Base-by-base conservation (phyloP, 768 basidiomycete species). In the Boletus sp. region DNA sequence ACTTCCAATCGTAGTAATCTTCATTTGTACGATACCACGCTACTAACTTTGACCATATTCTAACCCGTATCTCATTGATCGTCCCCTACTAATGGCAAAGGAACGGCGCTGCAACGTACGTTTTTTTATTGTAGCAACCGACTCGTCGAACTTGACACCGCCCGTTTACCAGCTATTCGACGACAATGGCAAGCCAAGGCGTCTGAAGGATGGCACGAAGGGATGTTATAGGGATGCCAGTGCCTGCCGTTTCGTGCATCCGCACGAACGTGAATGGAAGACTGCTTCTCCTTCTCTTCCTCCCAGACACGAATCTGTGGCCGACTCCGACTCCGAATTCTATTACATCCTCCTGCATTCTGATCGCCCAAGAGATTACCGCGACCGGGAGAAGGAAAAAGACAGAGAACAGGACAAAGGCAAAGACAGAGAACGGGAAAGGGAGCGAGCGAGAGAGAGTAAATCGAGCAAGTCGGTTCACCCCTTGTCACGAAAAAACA, bases 251-350 rank as follows among this genome's bases (percentile, higher is more conserved):
- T 73, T 71, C 32, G 73, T 49, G 14, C 71, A 72, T 29, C 76
- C 76, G 7, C 61, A 62, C 52, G 68, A 75, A 30, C 67, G 69
- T 2, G 59, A 59, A 15, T 77, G 76, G 76, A 44, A 52, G 50
- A 37, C 48, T n/a, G 76, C 76, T 1, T 48, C 50, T 4, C 29
- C 56, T 47, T 73, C 71, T 46, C 9, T 30, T 29, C 71, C 71
- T 36, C 73, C 71, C 11, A 64, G 17, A 45, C 30, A 3, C 18
- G 61, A 64, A 1, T 0, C 24, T 4, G 62, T 73, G 28, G 30
- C 14, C 10, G 73, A 73, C 59, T 52, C 53, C 3, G 60, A 68
- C 20, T 47, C 50, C 2, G 58, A 69, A 1, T 72, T 66, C 35
- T 61, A 49, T 52, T 72, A 72, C 57, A 49, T 35, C 28, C 52